Percentiles rank a stretch among this genome's conserved stretches.
Conservation (phyloP, 176 grass and related monocot genomes). For the Ensete ventricosum region DNA sequence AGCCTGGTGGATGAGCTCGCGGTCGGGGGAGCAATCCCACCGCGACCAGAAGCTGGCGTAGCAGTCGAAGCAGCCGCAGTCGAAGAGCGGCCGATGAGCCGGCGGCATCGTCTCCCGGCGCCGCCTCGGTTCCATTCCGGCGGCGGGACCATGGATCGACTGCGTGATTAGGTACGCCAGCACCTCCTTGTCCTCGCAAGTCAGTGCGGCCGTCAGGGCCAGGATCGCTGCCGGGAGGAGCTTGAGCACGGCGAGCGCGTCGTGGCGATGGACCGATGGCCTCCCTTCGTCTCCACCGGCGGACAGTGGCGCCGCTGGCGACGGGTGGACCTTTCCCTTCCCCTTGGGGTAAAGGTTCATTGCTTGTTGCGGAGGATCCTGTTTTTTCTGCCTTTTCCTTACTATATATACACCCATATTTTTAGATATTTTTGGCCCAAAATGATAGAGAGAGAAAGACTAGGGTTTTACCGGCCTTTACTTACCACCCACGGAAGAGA, state of each 20-base stretch:
- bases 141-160: constrained; percentile 12
- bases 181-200: constrained; percentile 41
- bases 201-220: constrained; percentile 28
- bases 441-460: no score
- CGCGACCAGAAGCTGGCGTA: constrained; percentile 53
- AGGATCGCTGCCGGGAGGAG: constrained; percentile 41
- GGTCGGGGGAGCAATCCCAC: constrained; percentile 40
- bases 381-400: not conserved
- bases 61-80: constrained; percentile 50
- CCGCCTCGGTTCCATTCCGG: constrained; percentile 3
- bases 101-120: not conserved
- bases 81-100: constrained; percentile 26
- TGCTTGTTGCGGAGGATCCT: not conserved
- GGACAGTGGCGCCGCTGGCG: not conserved
- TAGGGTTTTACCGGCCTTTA: no score
- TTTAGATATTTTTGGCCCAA: no score
- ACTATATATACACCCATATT: no score
- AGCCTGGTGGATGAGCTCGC: constrained; percentile 39
- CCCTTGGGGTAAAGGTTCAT: constrained; percentile 34
- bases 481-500: no score
- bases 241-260: constrained; percentile 26
- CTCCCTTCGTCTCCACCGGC: not conserved
- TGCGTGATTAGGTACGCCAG: constrained; percentile 46
- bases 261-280: not conserved
- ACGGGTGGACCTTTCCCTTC: constrained; percentile 49